phyloP scores from a whole-genome alignment of 2,329 filamentous ascomycete species.

The Talaromyces sp. region DNA sequence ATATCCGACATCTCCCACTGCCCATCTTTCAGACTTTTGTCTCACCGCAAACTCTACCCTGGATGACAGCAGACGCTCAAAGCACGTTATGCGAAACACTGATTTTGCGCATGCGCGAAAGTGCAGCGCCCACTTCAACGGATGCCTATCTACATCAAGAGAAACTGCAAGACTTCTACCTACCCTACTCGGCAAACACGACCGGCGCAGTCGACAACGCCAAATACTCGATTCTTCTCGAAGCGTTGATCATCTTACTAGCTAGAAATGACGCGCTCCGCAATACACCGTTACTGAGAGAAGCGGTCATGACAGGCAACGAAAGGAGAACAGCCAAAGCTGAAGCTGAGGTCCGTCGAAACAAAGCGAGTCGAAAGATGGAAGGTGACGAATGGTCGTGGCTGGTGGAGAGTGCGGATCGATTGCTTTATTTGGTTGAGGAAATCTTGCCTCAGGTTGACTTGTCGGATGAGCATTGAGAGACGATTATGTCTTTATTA shows the following conservation, averaged over 20 bases:
- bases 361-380: constrained; percentile 35
- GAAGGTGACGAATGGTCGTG: constrained; percentile 37
- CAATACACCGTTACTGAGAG: constrained; percentile 37
- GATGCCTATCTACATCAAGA: constrained; percentile 47
- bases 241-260: constrained; percentile 59
- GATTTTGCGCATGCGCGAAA: constrained; percentile 49
- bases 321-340: constrained; percentile 46
- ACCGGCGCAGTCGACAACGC: constrained; percentile 64
- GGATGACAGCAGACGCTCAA: constrained; percentile 39
- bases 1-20: constrained; percentile 45
- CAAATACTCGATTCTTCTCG: constrained; percentile 66
- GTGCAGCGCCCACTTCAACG: constrained; percentile 35
- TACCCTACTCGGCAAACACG: constrained; percentile 62
- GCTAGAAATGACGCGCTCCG: constrained; percentile 33
- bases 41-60: constrained; percentile 43
- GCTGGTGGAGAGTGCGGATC: constrained; percentile 41
- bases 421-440: constrained; percentile 37
- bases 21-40: constrained; percentile 46
- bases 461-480: constrained; percentile 2
- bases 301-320: constrained; percentile 53
- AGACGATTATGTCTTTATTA: not conserved
- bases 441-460: constrained; percentile 25
- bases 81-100: constrained; percentile 53
- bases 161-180: constrained; percentile 58
- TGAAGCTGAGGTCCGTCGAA: constrained; percentile 44